Evolutionary conservation across 345 rosid species (phyloP).

Genomic region (Luvunga scandens): DNA sequence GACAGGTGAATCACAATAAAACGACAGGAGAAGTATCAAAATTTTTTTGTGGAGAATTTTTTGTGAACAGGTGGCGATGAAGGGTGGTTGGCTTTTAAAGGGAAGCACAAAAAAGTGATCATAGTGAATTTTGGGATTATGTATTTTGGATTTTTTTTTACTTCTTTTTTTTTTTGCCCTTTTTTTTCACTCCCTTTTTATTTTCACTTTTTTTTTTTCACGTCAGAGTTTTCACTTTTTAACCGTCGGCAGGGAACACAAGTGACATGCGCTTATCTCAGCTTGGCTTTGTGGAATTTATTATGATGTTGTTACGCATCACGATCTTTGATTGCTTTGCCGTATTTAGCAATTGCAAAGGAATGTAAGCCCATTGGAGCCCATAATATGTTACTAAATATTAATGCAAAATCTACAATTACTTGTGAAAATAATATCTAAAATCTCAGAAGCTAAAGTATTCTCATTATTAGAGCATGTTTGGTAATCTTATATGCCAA

Average conservation of each 20-base stretch:
- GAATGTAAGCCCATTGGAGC: not conserved
- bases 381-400: not conserved
- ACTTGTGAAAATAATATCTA: not conserved
- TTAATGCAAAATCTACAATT: not conserved
- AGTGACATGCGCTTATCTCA: not conserved
- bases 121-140: not conserved
- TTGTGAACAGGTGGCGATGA: conserved; percentile 8
- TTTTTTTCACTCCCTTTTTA: not conserved
- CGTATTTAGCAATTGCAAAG: not conserved
- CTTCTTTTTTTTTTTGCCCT: not conserved
- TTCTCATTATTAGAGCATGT: no score
- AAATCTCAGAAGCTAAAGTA: not conserved
- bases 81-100: not conserved
- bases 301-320: not conserved
- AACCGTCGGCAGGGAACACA: not conserved
- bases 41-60: not conserved
- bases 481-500: no score
- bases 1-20: not conserved
- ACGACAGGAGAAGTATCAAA: not conserved
- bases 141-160: not conserved
- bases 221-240: not conserved
- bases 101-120: not conserved
- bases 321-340: not conserved
- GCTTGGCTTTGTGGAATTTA: not conserved
- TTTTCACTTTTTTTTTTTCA: not conserved